These are phyloP conservation scores for Lentinula lateritia DNA, from an alignment of 768 basidiomycete genomes.

Conservation along the genomic window DNA sequence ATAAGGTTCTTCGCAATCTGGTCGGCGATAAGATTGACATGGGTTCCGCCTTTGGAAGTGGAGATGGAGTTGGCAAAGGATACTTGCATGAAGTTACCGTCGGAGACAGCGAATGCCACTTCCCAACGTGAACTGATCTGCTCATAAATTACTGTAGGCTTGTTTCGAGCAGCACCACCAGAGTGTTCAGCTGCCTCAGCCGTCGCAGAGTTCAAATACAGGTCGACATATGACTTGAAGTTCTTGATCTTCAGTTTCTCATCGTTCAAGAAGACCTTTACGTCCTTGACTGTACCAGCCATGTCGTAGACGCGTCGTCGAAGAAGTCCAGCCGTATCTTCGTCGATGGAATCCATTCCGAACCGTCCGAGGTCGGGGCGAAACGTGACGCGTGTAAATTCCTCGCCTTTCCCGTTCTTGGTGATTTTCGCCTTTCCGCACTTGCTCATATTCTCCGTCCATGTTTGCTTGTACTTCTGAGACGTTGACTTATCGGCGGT, in stretches of 20 bases:
- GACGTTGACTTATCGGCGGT: constrained; percentile 83
- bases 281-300: constrained; percentile 89
- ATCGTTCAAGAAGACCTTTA: constrained; percentile 93
- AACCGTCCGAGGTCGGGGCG: constrained; percentile 89
- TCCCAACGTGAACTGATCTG: constrained; percentile 84
- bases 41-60: constrained; percentile 94
- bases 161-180: constrained; percentile 74
- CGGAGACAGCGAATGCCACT: constrained; percentile 89
- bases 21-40: constrained; percentile 80
- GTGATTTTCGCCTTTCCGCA: constrained; percentile 91
- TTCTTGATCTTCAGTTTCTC: constrained; percentile 88
- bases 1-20: constrained; percentile 85
- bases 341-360: constrained; percentile 87
- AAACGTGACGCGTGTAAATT: constrained; percentile 91
- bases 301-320: constrained; percentile 95
- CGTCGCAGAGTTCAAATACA: constrained; percentile 79
- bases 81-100: constrained; percentile 88
- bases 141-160: constrained; percentile 81
- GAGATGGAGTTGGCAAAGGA: constrained; percentile 98
- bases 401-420: constrained; percentile 81
- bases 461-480: constrained; percentile 94
- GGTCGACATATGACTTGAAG: constrained; percentile 95
- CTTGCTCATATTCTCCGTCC: constrained; percentile 89
- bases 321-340: constrained; percentile 83
- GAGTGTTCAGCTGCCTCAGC: constrained; percentile 63